Percentiles rank a stretch among this genome's conserved stretches.
phyloP scores from a whole-genome alignment of 129 eudicot genomes.

The Chrysanthemum lavandulifolium region DNA sequence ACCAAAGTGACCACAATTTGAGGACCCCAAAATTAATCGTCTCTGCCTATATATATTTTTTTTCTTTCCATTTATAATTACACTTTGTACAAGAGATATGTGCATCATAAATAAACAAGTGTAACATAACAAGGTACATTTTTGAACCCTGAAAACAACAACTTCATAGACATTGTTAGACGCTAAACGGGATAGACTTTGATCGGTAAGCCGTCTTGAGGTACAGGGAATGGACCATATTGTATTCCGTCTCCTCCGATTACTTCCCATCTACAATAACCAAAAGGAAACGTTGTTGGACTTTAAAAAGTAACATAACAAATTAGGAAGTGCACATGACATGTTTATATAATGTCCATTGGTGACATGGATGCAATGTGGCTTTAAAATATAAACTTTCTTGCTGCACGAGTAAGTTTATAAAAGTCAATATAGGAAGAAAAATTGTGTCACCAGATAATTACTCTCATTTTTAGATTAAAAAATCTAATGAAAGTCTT shows the following conservation, averaged over 20 bases:
- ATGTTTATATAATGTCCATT: no score
- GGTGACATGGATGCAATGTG: no score
- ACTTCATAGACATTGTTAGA: not conserved
- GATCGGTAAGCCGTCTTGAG: conserved; percentile 65
- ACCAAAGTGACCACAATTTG: conserved; percentile 21
- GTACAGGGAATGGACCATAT: conserved; percentile 82
- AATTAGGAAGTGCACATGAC: not conserved
- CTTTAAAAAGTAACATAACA: not conserved
- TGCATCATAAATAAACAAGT: conserved; percentile 17
- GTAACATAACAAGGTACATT: conserved; percentile 19
- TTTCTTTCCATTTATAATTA: conserved; percentile 9
- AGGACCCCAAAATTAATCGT: conserved; percentile 18
- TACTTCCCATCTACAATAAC: conserved; percentile 62
- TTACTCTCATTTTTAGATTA: no score
- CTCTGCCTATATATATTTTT: not conserved
- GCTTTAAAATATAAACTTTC: no score
- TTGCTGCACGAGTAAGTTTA: no score
- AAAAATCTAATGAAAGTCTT: no score
- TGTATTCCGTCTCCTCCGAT: conserved; percentile 71
- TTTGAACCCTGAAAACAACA: conserved; percentile 22
- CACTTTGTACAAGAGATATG: conserved; percentile 28
- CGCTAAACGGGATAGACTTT: conserved; percentile 16
- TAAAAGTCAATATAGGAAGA: no score
- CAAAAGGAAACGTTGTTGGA: not conserved
- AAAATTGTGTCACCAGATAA: no score